These are phyloP conservation scores for Proliferodiscus dingleyae DNA, from an alignment of 2,329 filamentous ascomycete genomes.

Conservation along the genomic window DNA sequence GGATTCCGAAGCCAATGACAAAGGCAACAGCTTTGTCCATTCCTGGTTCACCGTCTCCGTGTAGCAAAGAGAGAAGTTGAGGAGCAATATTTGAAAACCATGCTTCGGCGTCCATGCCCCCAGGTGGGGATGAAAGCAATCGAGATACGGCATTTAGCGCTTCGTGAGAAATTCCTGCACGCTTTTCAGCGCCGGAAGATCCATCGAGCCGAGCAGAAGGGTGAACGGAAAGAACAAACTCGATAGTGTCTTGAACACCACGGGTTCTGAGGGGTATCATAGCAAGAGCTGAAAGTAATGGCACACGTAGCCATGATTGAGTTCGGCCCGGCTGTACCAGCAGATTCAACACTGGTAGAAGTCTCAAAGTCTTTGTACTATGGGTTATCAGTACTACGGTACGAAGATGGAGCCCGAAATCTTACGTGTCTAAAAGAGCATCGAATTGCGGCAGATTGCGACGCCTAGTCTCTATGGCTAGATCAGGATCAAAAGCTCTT, in stretches of 20 bases:
- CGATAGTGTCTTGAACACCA: constrained; percentile 63
- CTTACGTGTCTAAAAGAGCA: constrained; percentile 22
- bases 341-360: constrained; percentile 58
- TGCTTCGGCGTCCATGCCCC: constrained; percentile 44
- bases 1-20: constrained; percentile 61
- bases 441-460: constrained; percentile 19
- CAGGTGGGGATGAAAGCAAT: constrained; percentile 56
- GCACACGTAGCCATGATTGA: constrained; percentile 54
- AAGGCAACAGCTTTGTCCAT: constrained; percentile 55
- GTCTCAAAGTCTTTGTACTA: constrained; percentile 44
- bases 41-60: constrained; percentile 54
- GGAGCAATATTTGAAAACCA: constrained; percentile 59
- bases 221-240: constrained; percentile 67
- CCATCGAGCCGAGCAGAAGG: constrained; percentile 34
- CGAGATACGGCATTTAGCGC: constrained; percentile 59
- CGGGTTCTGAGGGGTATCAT: constrained; percentile 55
- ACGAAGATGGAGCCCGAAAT: not conserved
- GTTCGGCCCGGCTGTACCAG: constrained; percentile 57
- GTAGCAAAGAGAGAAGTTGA: constrained; percentile 57
- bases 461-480: constrained; percentile 15
- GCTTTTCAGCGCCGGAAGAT: constrained; percentile 36
- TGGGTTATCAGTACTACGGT: constrained; percentile 9
- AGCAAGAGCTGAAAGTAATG: constrained; percentile 54
- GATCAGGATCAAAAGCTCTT: constrained; percentile 26
- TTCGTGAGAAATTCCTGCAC: constrained; percentile 63